These are phyloP conservation scores for Cyclospora cayetanensis DNA, from an alignment of 169 alveolate genomes.

Conservation along the genomic window DNA sequence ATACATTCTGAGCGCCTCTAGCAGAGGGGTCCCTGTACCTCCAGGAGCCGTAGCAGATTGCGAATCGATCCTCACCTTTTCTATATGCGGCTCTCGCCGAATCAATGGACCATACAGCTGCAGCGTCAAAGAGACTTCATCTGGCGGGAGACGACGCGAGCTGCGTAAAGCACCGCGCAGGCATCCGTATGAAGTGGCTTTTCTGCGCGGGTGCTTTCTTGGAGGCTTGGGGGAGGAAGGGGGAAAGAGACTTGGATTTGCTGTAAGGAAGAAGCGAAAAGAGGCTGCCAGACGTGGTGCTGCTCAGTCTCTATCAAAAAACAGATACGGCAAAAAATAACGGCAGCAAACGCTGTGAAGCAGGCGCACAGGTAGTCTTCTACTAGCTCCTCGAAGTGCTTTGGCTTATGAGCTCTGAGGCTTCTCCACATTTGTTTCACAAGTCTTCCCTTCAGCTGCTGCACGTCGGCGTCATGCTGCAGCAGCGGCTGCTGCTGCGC, in stretches of 20 bases:
- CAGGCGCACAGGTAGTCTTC: not conserved
- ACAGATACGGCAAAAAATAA: too few relatives aligned
- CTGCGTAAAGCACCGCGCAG: too few relatives aligned
- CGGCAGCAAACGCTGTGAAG: not conserved
- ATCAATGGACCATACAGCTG: not conserved
- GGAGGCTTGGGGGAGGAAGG: too few relatives aligned
- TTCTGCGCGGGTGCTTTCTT: too few relatives aligned
- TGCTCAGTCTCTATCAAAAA: too few relatives aligned
- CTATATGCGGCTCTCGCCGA: not conserved
- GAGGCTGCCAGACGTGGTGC: too few relatives aligned
- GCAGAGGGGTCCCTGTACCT: not conserved
- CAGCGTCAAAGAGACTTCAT: slow-evolving; percentile 30
- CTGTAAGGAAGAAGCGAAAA: too few relatives aligned
- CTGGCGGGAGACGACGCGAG: not conserved
- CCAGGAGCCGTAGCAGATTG: not conserved
- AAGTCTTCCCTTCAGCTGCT: not conserved
- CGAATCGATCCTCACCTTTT: not conserved
- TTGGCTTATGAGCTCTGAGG: not conserved
- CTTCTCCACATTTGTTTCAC: not conserved
- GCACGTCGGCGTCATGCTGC: slow-evolving; percentile 10
- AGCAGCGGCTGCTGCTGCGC: not conserved
- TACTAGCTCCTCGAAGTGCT: not conserved
- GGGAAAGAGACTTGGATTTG: too few relatives aligned
- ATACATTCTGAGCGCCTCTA: not conserved
- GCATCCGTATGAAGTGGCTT: too few relatives aligned